Evolutionary conservation across 225 moss, liverwort and hornwort genomes (phyloP), one percentile per base, ranked within the genome.

Genomic region (Bryoerythrophyllum caledonicum): DNA sequence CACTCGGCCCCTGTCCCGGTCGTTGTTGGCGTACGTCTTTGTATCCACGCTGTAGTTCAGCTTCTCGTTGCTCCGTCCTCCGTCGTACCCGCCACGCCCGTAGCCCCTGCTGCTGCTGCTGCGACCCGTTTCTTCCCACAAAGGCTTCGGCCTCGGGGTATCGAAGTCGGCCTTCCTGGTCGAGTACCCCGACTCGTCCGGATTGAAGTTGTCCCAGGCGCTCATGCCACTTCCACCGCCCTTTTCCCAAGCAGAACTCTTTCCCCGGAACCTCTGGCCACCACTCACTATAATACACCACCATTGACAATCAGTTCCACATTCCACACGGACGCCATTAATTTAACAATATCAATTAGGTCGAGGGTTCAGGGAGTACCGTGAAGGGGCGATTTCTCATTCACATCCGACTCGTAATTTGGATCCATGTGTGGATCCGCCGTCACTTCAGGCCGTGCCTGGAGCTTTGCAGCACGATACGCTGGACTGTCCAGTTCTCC

Each of bases 401-500:
- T 89, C 60, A 84, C 63, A 78, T 97, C 97, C 10, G 97, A 97
- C 79, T 97, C 94, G 58, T 97, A 97, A 28, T 86, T 83, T 11
- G 97, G 97, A 80, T 94, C 97, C 97, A 97, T 97, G 37, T 93
- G 92, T 0, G 94, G 91, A 60, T 97, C 97, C 13, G 94, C 88
- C 21, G 80, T 79, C 60, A 97, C 94, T 86, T 97, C 94, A 27
- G 97, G 97, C 75, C 91, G 87, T 1, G 97, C 97, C 44, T 87
- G 91, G 59, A 97, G 85, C 87, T 97, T 97, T 23, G 97, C 94
- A 34, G 97, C 90, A 65, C 93, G 87, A 38, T 94, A 97, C 26
- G 93, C 92, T 37, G 97, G 97, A 79, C 91, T 97, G 74, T 82
- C 84, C 13, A 97, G 88, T 71, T 97, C 97, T 82, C 94, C 91